Evolutionary conservation across 345 rosid species (phyloP), one percentile per base, ranked within the genome.

Genomic region (Trapa bicornis): DNA sequence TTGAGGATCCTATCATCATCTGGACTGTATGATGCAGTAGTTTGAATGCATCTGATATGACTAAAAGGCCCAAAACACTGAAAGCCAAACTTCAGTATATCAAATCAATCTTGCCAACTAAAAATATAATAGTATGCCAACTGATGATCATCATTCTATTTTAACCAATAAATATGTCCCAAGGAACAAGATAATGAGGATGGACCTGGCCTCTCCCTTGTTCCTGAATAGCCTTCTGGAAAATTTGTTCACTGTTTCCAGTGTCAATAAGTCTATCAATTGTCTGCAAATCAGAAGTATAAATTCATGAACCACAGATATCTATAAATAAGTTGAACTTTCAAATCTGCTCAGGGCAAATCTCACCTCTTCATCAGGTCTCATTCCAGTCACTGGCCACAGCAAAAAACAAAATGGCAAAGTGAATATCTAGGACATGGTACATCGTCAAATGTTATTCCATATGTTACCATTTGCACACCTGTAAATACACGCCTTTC

Each of bases 401-500:
- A 36, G 70, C 29, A 68, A 60, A 22, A 72, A 45, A 78, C 61
- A 73, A 79, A 56, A 66, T 13, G 67, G 17, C 16, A 73, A 66
- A 65, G 41, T 66, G 75, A 42, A 81, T 71, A 37, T 33, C 36
- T 35, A 53, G 56, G 37, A 64, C 62, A 71, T 48, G 50, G 65
- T 69, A 72, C 35, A 48, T 50, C 65, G 67, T 37, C 56, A 52
- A 29, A 67, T 39, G 43, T 56, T 41, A 65, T 61, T 67, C 37
- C 73, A 67, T 15, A 50, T 15, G 52, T 56, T 17, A 37, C 35
- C 71, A 39, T 43, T 56, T 48, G 12, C 66, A 61, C 1, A 94
- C 99, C 99, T 82, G 99, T 89, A 77, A 80, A 94, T 72, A 94
- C 92, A 75, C 97, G 92, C 76, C 99, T 82, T 80, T 94, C 99